Percentiles rank a stretch among this genome's conserved stretches.
These are phyloP conservation scores for Arctostaphylos glauca DNA, from an alignment of 148 eudicot genomes.

Conservation along the genomic window DNA sequence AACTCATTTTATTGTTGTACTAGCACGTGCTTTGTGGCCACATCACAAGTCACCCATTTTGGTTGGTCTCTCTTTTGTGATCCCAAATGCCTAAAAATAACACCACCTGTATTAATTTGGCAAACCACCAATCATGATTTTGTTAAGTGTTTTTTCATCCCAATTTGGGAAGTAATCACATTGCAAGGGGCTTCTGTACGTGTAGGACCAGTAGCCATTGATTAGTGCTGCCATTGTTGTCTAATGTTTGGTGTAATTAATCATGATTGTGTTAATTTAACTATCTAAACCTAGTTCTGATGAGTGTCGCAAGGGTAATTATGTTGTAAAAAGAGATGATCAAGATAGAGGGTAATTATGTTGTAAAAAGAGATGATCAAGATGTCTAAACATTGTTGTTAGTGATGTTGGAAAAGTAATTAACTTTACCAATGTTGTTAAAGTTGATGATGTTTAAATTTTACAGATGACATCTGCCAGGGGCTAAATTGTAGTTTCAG, in stretches of 20 bases:
- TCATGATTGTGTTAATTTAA: not conserved
- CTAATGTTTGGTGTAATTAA: not conserved
- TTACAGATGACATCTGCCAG: no score
- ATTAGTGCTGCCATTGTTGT: constrained; percentile 12
- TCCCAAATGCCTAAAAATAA: constrained; percentile 8
- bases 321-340: constrained; percentile 15
- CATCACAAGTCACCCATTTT: constrained; percentile 13
- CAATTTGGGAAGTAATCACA: constrained; percentile 19
- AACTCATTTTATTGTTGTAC: constrained; percentile 26
- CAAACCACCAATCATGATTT: constrained; percentile 19
- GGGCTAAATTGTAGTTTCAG: no score
- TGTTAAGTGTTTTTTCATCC: constrained; percentile 12
- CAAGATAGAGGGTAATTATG: constrained; percentile 14
- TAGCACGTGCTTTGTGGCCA: constrained; percentile 24
- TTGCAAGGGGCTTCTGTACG: not conserved
- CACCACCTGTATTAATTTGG: not conserved
- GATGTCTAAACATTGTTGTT: not conserved
- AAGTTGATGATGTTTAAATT: not conserved
- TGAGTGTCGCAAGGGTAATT: constrained; percentile 17
- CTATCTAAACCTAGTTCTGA: constrained; percentile 15
- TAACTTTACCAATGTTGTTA: not conserved
- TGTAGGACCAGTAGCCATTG: constrained; percentile 18
- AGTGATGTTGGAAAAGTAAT: not conserved
- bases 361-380: constrained; percentile 6
- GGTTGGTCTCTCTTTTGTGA: not conserved